These are phyloP conservation scores for Rhodotorula toruloides DNA, from an alignment of 768 basidiomycete species.

Conservation along the genomic window DNA sequence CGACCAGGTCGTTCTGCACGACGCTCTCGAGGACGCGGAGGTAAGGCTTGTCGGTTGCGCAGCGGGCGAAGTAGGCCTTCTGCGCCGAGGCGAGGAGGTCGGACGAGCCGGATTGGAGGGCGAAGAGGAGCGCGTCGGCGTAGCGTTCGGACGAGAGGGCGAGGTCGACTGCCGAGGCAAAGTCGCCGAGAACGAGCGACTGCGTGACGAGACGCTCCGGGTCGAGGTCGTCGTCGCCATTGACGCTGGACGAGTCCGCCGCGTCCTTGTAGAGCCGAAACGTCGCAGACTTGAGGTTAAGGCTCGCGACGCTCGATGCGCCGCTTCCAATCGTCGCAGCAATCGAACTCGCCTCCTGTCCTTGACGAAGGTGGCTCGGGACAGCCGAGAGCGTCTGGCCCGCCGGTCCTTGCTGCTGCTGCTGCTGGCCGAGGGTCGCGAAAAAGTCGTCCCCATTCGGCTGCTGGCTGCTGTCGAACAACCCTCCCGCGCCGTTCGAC, in stretches of 20 bases:
- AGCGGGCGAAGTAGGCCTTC: slow-evolving; percentile 83
- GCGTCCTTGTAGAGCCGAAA: slow-evolving; percentile 69
- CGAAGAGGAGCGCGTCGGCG: slow-evolving; percentile 90
- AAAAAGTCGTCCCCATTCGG: slow-evolving; percentile 64
- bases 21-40: slow-evolving; percentile 91
- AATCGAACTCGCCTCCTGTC: slow-evolving; percentile 63
- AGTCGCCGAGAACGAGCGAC: slow-evolving; percentile 93
- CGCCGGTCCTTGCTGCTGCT: too few species aligned
- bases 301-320: slow-evolving; percentile 66
- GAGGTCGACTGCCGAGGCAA: slow-evolving; percentile 80
- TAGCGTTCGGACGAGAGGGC: slow-evolving; percentile 83
- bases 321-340: slow-evolving; percentile 90
- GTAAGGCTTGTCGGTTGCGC: slow-evolving; percentile 67
- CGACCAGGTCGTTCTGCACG: slow-evolving; percentile 81
- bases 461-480: slow-evolving; percentile 50
- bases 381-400: slow-evolving; percentile 49
- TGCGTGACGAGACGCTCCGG: slow-evolving; percentile 83
- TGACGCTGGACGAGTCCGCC: slow-evolving; percentile 49
- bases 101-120: slow-evolving; percentile 73
- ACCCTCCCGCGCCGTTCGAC: slow-evolving; percentile 36
- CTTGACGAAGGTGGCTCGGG: slow-evolving; percentile 58
- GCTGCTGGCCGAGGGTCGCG: slow-evolving; percentile 61
- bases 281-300: slow-evolving; percentile 70
- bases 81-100: slow-evolving; percentile 82
- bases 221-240: slow-evolving; percentile 64